Base-by-base conservation (phyloP, 2,329 filamentous ascomycete genomes). In the Lasiodiplodia hormozganensis region DNA sequence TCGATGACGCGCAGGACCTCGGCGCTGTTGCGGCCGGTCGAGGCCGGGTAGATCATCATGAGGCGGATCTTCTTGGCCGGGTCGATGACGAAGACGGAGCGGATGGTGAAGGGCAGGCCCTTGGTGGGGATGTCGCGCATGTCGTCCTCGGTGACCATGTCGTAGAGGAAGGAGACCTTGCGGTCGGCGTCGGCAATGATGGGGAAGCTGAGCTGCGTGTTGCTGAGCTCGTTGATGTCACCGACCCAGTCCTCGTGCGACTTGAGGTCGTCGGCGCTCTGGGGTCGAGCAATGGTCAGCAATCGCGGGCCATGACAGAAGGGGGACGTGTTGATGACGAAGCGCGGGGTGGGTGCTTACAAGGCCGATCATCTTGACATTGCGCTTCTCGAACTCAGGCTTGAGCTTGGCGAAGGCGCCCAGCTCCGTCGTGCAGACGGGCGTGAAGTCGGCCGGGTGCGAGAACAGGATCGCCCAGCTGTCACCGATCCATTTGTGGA, bases 391-490 rank as follows among this genome's bases (percentile, higher is more conserved):
- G 82, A 89, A 89, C 78, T 89, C 87, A 21, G 86, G 86, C 81
- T 89, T 86, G 72, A 89, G 84, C 79, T 88, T 88, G 51, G 87
- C 86, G 76, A 89, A 89, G 43, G 87, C 87, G 70, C 87, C 87
- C 62, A 89, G 83, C 80, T 89, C 87, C 64, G 87, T 89, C 68
- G 87, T 89, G 83, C 87, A 87, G 71, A 87, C 85, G 60, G 85
- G 85, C 8, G 85, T 87, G 81, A 85, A 87, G 77, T 85, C 84
- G 74, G 85, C 89, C 53, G 89, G 89, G 82, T 92, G 89, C 54
- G 89, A 91, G 85, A 92, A 92, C 73, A 92, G 85, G 71, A 92
- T 84, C 70, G 89, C 87, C 89, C 89, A 92, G 74, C 85, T 88
- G 82, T 90, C 84, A 75, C 88, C 89, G 73, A 91, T 90, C 84